Percentiles rank a stretch among this genome's conserved stretches.
These are phyloP conservation scores for Gracilaria vermiculophylla DNA, from an alignment of 23 red algal species.

Conservation along the genomic window DNA sequence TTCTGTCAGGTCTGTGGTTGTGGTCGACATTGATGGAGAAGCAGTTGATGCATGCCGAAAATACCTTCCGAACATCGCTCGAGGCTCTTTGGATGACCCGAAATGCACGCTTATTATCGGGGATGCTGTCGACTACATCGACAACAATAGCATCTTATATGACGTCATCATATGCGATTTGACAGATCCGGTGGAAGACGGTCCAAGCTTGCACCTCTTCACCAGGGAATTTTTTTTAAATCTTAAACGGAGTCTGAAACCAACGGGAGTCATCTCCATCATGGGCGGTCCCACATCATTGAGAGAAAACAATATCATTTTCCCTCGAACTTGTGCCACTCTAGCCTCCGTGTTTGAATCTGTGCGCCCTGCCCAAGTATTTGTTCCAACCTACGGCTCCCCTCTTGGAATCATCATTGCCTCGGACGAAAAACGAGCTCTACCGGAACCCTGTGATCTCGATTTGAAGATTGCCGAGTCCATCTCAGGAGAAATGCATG, in stretches of 20 bases:
- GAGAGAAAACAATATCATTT: constrained; percentile 52
- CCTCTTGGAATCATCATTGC: constrained; percentile 67
- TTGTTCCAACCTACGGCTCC: constrained; percentile 67
- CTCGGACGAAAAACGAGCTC: neutral
- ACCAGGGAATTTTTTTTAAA: constrained; percentile 77
- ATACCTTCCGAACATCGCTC: constrained; percentile 74
- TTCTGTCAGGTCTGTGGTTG: constrained; percentile 59
- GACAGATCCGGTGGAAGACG: constrained; percentile 91
- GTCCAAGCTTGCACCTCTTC: constrained; percentile 80
- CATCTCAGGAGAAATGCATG: constrained; percentile 20
- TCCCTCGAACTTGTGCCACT: constrained; percentile 67
- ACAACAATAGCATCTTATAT: constrained; percentile 28
- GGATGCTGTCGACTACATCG: constrained; percentile 79
- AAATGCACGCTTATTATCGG: constrained; percentile 53
- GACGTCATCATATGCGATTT: constrained; percentile 96
- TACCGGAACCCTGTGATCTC: neutral
- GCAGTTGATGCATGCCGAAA: constrained; percentile 82
- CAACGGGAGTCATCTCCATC: constrained; percentile 63
- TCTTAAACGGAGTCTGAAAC: constrained; percentile 55
- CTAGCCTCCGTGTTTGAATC: constrained; percentile 51
- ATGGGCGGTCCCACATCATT: constrained; percentile 79
- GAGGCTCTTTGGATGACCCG: constrained; percentile 69
- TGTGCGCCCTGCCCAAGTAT: constrained; percentile 65
- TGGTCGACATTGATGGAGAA: constrained; percentile 92
- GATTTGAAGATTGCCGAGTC: constrained; percentile 1